These are phyloP conservation scores for Leccinum obscurum DNA, from an alignment of 768 basidiomycete species.

Conservation along the genomic window DNA sequence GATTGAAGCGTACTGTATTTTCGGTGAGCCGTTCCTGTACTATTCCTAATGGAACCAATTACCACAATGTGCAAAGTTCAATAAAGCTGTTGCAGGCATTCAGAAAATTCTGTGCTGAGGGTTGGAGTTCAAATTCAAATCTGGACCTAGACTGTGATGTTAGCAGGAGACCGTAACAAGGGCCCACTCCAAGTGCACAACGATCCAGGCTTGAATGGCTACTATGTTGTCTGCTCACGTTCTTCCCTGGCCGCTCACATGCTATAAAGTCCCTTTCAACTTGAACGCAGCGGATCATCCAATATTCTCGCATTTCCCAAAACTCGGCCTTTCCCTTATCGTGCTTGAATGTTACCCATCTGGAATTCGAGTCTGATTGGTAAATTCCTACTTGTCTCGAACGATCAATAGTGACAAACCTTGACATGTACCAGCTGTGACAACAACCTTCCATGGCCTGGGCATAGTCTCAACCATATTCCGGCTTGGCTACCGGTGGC, in stretches of 20 bases:
- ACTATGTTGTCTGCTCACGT: background rate
- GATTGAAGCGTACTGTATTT: background rate
- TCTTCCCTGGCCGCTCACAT: background rate
- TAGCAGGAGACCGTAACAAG: background rate
- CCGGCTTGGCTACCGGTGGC: slow-evolving; percentile 4
- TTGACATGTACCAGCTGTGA: background rate
- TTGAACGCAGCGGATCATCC: background rate
- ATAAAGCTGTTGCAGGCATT: background rate
- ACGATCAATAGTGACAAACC: background rate
- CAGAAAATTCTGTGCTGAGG: background rate
- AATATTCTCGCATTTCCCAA: background rate
- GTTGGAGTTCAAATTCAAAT: background rate
- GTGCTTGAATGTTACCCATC: background rate
- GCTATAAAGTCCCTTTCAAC: background rate
- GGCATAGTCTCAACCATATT: slow-evolving; percentile 3
- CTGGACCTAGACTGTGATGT: background rate
- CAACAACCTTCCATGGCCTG: slow-evolving; percentile 2
- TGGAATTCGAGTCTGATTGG: background rate
- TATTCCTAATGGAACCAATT: background rate
- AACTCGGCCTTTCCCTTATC: background rate
- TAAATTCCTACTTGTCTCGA: background rate
- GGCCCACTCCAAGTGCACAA: background rate
- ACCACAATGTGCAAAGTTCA: background rate
- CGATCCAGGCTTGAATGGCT: background rate
- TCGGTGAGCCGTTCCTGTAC: background rate